Evolutionary conservation across 2,329 filamentous ascomycete genomes (phyloP).

Genomic region (Cryphonectria nitschkei): DNA sequence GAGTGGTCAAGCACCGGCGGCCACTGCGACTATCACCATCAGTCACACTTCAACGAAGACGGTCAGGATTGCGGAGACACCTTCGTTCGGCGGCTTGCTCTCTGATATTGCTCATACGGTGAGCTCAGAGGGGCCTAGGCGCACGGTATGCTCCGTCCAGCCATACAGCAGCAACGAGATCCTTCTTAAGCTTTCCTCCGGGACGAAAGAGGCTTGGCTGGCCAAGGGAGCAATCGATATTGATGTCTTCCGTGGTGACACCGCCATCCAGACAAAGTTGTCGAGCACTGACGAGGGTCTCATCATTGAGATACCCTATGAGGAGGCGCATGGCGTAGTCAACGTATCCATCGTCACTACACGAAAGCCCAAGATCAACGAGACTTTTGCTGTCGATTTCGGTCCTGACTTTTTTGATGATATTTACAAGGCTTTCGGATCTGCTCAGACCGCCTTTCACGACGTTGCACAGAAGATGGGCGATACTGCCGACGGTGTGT

Average conservation of each 20-base stretch:
- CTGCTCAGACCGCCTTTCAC: constrained; percentile 7
- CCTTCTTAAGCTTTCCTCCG: constrained; percentile 55
- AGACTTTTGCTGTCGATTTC: constrained; percentile 65
- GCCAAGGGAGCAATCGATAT: constrained; percentile 60
- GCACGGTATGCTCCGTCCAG: constrained; percentile 50
- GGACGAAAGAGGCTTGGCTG: constrained; percentile 58
- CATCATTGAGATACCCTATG: constrained; percentile 53
- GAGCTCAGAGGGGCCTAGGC: constrained; percentile 36
- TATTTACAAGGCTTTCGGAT: constrained; percentile 31
- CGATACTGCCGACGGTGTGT: constrained; percentile 38
- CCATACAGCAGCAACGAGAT: constrained; percentile 54
- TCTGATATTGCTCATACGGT: constrained; percentile 40
- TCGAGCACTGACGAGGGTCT: constrained; percentile 55
- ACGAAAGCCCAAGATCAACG: constrained; percentile 62
- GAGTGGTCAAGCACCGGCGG: constrained; percentile 21
- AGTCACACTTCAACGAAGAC: constrained; percentile 44
- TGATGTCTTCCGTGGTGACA: constrained; percentile 54
- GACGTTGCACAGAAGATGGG: constrained; percentile 2
- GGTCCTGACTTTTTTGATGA: constrained; percentile 51
- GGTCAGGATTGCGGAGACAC: constrained; percentile 36
- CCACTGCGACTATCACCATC: constrained; percentile 41
- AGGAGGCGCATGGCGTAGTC: constrained; percentile 61
- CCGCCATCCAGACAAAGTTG: constrained; percentile 53
- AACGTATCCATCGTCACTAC: constrained; percentile 62
- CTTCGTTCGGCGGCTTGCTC: constrained; percentile 46